Base-by-base conservation (phyloP, 345 rosid species). In the Balakata baccata region DNA sequence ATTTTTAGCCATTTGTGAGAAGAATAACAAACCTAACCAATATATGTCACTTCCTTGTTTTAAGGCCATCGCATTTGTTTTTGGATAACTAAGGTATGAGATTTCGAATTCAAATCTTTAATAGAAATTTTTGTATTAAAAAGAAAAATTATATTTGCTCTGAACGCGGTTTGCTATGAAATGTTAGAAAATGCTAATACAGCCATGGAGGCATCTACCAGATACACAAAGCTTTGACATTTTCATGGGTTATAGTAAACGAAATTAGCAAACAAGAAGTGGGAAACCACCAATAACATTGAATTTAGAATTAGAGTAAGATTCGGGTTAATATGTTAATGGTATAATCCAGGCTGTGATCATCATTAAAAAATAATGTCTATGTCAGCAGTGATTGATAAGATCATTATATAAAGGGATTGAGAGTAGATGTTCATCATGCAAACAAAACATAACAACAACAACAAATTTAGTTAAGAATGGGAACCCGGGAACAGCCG, bases 321-420 rank as follows among this genome's bases (percentile, higher is more conserved):
- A 64, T 50, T 49, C 67, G 62, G 14, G 54, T 22, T 22, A 11
- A 3, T 49, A 60, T 51, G 61, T 60, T 56, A 56, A 70, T 51
- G 46, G n/a, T n/a, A n/a, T 49, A 68, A 69, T 70, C 60, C 86
- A 84, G 84, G 47, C 77, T 78, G 81, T 76, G 37, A n/a, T 66
- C 7, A 43, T 25, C 29, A 72, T 61, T 59, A 57, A 47, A 7
- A 6, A 71, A 53, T 43, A 12, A 47, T 47, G 50, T 41, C 17
- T 7, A 6, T 47, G 2, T 69, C 25, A 22, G 2, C 49, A 61
- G 59, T 66, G 66, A 78, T 76, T 75, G 59, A 37, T 46, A 3
- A 64, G 14, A 53, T 20, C 59, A 46, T 57, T 84, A 79, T 84
- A 79, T 78, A 84, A 63, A 68, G 79, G 73, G 49, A 17, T 34